phyloP scores from a whole-genome alignment of 2,329 filamentous ascomycete species.

The Diaporthe sp. region DNA sequence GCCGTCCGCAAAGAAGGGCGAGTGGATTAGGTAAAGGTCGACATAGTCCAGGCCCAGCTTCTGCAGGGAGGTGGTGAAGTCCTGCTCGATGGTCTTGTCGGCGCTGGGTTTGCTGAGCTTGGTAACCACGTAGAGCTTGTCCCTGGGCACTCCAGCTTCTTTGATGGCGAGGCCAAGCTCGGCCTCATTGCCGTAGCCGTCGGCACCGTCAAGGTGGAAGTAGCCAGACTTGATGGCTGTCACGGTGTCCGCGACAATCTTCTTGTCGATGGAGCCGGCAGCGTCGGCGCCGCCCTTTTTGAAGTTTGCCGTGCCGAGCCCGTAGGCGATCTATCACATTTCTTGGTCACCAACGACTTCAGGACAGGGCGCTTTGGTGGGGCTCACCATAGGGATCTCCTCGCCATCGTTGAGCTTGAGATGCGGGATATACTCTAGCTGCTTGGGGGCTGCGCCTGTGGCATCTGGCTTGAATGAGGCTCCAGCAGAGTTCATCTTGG shows the following conservation, averaged over 20 bases:
- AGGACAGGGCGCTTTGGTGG: not conserved
- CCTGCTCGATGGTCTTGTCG: constrained; percentile 58
- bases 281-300: constrained; percentile 62
- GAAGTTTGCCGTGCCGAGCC: constrained; percentile 77
- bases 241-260: constrained; percentile 64
- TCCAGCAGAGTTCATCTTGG: constrained; percentile 60
- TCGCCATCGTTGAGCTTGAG: constrained; percentile 82
- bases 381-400: constrained; percentile 76
- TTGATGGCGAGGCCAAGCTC: constrained; percentile 82
- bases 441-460: constrained; percentile 57
- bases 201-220: constrained; percentile 74
- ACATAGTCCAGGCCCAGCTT: constrained; percentile 79
- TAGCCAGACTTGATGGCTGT: constrained; percentile 75
- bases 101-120: constrained; percentile 61
- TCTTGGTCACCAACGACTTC: constrained; percentile 24
- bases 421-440: constrained; percentile 62
- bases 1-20: constrained; percentile 65
- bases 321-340: constrained; percentile 73
- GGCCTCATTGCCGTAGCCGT: constrained; percentile 77
- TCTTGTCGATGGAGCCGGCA: constrained; percentile 66
- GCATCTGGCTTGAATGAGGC: constrained; percentile 56
- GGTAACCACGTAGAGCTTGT: constrained; percentile 78
- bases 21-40: constrained; percentile 78
- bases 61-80: constrained; percentile 72
- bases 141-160: constrained; percentile 73